Percentiles rank a stretch among this genome's conserved stretches.
Evolutionary conservation across 2,329 filamentous ascomycete genomes (phyloP).

Genomic region (Cladosporium velox): DNA sequence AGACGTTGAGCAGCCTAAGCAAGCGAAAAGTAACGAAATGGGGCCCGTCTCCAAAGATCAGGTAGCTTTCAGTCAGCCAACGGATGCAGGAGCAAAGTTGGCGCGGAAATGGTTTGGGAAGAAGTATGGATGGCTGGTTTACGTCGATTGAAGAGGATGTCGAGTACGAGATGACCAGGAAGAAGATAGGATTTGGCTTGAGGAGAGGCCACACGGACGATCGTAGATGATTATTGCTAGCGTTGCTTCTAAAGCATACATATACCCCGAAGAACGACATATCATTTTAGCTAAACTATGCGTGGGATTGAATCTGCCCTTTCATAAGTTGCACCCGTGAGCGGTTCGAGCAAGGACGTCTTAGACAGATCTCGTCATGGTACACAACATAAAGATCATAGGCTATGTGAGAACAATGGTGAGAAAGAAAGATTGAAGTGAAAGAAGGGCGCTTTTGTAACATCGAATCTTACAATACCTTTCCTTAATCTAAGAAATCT

Average conservation of each 20-base stretch:
- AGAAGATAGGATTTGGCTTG: neutral
- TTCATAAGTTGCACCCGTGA: no score
- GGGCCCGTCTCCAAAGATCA: conserved; percentile 55
- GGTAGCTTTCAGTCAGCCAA: conserved; percentile 69
- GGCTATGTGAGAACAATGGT: neutral
- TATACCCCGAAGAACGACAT: neutral
- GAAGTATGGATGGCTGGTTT: conserved; percentile 61
- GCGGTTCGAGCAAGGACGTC: no score
- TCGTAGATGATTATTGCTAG: neutral
- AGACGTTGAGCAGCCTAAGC: neutral
- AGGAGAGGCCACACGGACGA: neutral
- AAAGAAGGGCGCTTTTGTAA: neutral
- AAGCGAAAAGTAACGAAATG: conserved; percentile 32
- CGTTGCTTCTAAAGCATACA: neutral
- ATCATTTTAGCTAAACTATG: neutral
- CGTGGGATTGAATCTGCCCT: no score
- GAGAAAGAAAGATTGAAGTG: neutral
- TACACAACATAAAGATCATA: neutral
- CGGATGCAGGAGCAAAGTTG: conserved; percentile 59
- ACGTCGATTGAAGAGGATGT: conserved; percentile 34
- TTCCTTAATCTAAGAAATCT: neutral
- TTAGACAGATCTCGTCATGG: no score
- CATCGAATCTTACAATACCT: neutral
- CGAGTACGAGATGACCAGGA: neutral
- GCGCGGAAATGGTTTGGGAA: conserved; percentile 60